A percentile compares a stretch with the other conserved stretches of the same genome.
Conservation (phyloP, 495 filamentous ascomycete species). For the Penicillium antarcticum region DNA sequence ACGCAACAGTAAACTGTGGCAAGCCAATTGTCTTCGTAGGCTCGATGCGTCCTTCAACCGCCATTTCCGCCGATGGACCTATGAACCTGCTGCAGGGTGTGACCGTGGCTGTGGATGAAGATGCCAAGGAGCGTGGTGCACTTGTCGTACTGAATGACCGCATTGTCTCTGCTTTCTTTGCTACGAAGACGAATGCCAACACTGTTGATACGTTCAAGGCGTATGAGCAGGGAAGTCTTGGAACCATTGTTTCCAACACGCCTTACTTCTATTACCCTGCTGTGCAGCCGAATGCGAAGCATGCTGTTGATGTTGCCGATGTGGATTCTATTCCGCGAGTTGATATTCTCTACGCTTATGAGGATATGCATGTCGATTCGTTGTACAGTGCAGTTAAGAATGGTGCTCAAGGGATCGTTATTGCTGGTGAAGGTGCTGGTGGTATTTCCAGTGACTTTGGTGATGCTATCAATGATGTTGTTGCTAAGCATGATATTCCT, state of each 20-base stretch:
- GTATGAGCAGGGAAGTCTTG: constrained; percentile 41
- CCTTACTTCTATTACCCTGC: constrained; percentile 45
- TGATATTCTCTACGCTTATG: constrained; percentile 36
- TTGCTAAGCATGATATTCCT: constrained; percentile 16
- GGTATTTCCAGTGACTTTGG: constrained; percentile 18
- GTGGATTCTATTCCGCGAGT: constrained; percentile 37
- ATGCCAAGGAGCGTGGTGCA: constrained; percentile 34
- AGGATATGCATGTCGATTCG: constrained; percentile 36
- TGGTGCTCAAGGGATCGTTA: constrained; percentile 43
- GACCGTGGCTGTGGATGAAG: constrained; percentile 35
- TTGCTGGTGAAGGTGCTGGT: constrained; percentile 30
- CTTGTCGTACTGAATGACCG: constrained; percentile 53
- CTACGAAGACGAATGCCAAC: constrained; percentile 52
- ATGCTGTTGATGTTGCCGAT: constrained; percentile 30
- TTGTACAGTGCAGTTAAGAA: constrained; percentile 33
- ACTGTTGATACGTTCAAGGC: constrained; percentile 50
- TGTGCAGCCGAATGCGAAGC: constrained; percentile 33
- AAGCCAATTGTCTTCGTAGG: constrained; percentile 50
- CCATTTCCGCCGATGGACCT: constrained; percentile 50
- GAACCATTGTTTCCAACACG: constrained; percentile 41
- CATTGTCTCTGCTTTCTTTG: constrained; percentile 44
- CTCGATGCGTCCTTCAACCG: constrained; percentile 48
- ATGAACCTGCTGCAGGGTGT: constrained; percentile 49
- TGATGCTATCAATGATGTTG: constrained; percentile 16
- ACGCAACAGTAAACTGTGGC: constrained; percentile 41